phyloP scores from a whole-genome alignment of 345 rosid species.

The Murraya koenigii region DNA sequence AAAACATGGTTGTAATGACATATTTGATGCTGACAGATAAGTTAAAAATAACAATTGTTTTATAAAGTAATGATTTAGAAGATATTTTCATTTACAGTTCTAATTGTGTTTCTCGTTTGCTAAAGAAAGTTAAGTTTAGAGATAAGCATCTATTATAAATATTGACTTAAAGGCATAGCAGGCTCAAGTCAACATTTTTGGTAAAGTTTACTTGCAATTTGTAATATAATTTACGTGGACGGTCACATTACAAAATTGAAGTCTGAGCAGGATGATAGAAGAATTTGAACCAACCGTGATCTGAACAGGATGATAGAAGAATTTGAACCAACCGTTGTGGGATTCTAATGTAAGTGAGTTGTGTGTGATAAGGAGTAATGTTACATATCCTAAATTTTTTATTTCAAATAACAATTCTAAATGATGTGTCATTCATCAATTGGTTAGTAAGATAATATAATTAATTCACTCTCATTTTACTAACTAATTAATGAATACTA shows the following conservation, averaged over 20 bases:
- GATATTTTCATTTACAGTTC: not conserved
- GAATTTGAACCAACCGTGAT: not conserved
- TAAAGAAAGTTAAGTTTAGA: not conserved
- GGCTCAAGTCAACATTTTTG: slow-evolving; percentile 23
- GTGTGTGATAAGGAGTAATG: no score
- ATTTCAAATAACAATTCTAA: no score
- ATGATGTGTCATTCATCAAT: no score
- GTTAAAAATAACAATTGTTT: not conserved
- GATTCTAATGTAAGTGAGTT: not conserved
- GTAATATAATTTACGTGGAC: slow-evolving; percentile 5
- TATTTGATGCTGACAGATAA: not conserved
- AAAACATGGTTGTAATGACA: not conserved
- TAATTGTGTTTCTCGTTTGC: not conserved
- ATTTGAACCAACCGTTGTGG: not conserved
- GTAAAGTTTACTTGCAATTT: slow-evolving; percentile 20
- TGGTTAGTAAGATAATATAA: no score
- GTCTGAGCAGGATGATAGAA: not conserved
- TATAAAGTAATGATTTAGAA: not conserved
- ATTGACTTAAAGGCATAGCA: not conserved
- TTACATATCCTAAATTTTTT: no score
- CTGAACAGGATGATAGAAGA: not conserved
- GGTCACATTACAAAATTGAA: not conserved
- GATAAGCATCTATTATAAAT: not conserved
- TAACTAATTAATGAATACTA: no score
- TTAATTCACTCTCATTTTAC: no score